Evolutionary conservation across 1,284 basidiomycete genomes (phyloP), one percentile per base, ranked within the genome.

Genomic region (Cryptococcus sp.): DNA sequence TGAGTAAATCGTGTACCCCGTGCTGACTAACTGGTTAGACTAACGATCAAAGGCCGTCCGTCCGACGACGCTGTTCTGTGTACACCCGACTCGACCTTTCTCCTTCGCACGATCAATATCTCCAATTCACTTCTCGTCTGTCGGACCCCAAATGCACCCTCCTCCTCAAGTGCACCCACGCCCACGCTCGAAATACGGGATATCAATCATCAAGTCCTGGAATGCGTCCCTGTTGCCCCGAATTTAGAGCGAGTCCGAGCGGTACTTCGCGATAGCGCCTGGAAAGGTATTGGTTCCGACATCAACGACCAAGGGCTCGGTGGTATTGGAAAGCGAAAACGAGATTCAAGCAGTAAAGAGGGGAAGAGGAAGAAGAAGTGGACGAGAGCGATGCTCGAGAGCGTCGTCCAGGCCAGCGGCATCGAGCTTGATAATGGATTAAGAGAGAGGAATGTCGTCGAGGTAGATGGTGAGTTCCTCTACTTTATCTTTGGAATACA

Each of bases 21-120:
- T 43, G 26, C 4, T 39, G 19, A 25, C 54, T 53, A 50, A 46
- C 41, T 48, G 61, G 29, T 40, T 55, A 90, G 89, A 43, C 73
- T 92, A 43, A 82, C 82, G 10, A 88, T 97, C 77, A 93, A 92
- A 73, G 93, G 93, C 1, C 80, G 85, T 44, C 76, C 84, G 1
- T 83, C 83, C 19, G 92, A 95, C 68, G 89, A 94, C 67, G 93
- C 93, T 0, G 91, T 95, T 0, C 79, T 94, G 4, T 95, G 93
- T 72, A 93, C 91, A 0, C 65, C 81, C 0, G 81, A 86, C 59
- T 86, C 84, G 71, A 96, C 93, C 0, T 96, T 88, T 73, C 74
- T 83, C 0, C 79, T 96, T 23, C 86, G 92, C 6, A 89, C 91
- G 0, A 86, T 96, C 8, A 82, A 84, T 3, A 80, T 94, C 47